Evolutionary conservation across 2,329 filamentous ascomycete species (phyloP).

Genomic region (Grosmannia huntii): DNA sequence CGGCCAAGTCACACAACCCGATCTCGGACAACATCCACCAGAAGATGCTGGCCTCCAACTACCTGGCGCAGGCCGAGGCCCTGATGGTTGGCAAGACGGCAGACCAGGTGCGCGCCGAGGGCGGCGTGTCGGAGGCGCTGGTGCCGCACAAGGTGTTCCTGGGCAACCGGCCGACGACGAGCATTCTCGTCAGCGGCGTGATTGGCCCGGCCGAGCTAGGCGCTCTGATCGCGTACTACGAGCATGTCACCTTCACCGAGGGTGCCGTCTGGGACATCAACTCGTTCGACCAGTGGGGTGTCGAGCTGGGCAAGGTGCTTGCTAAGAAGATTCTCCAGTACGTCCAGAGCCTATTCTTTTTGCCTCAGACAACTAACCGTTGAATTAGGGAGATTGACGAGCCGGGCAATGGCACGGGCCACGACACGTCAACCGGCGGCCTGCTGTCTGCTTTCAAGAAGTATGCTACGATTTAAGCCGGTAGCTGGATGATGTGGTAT

Average conservation of each 20-base stretch:
- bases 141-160: constrained; percentile 99
- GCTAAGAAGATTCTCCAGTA: constrained; percentile 73
- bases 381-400: constrained; percentile 62
- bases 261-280: constrained; percentile 99
- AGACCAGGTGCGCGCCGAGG: constrained; percentile 66
- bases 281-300: constrained; percentile 98
- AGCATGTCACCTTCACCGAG: constrained; percentile 96
- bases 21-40: constrained; percentile 88
- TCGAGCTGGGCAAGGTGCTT: constrained; percentile 91
- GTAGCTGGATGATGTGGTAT: no score
- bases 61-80: constrained; percentile 78
- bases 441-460: constrained; percentile 90
- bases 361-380: neutral
- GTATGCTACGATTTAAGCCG: constrained; percentile 33
- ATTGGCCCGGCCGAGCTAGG: constrained; percentile 91
- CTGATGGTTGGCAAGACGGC: constrained; percentile 85
- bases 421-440: constrained; percentile 80
- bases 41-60: constrained; percentile 89
- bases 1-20: constrained; percentile 93
- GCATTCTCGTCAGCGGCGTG: constrained; percentile 76
- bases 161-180: constrained; percentile 93
- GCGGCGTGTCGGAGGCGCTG: constrained; percentile 52
- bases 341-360: neutral
- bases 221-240: constrained; percentile 95
- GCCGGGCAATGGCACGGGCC: constrained; percentile 54